Conservation (phyloP, 1,139 yeast genomes). For the Arxiozyma slooffiae region DNA sequence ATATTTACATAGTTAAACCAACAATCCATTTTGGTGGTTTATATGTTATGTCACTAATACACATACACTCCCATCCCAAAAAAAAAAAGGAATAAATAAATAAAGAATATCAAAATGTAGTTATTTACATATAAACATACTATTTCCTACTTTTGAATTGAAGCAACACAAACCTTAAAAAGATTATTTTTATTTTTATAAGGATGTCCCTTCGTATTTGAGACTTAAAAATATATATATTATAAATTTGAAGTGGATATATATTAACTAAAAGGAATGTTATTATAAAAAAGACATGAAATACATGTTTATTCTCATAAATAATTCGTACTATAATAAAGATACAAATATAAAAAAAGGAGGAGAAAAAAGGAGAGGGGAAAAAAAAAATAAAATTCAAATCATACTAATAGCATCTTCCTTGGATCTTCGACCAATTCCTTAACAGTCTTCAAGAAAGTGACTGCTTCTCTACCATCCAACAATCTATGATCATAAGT, state of each 20-base stretch:
- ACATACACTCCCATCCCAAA: too few species aligned
- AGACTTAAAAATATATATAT: too few species aligned
- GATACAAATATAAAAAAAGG: too few species aligned
- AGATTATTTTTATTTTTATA: too few species aligned
- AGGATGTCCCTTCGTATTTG: neutral
- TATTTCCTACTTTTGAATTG: too few species aligned
- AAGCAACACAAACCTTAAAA: too few species aligned
- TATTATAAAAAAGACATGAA: neutral
- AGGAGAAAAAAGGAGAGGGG: neutral
- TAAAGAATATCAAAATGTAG: too few species aligned
- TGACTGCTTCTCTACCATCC: constrained; percentile 98
- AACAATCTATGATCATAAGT: constrained; percentile 97
- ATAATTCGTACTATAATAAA: too few species aligned
- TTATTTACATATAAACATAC: too few species aligned
- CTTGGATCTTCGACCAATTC: constrained; percentile 98
- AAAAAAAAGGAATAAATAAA: too few species aligned
- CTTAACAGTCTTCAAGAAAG: constrained; percentile 89
- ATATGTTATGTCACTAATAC: neutral
- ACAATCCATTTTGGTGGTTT: neutral
- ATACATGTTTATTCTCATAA: neutral
- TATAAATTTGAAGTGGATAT: neutral
- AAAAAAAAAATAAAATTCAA: neutral
- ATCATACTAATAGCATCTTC: constrained; percentile 68
- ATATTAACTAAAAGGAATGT: neutral
- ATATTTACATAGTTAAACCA: neutral